Conservation (phyloP, 768 basidiomycete species). For the Hysterangium stoloniferum region DNA sequence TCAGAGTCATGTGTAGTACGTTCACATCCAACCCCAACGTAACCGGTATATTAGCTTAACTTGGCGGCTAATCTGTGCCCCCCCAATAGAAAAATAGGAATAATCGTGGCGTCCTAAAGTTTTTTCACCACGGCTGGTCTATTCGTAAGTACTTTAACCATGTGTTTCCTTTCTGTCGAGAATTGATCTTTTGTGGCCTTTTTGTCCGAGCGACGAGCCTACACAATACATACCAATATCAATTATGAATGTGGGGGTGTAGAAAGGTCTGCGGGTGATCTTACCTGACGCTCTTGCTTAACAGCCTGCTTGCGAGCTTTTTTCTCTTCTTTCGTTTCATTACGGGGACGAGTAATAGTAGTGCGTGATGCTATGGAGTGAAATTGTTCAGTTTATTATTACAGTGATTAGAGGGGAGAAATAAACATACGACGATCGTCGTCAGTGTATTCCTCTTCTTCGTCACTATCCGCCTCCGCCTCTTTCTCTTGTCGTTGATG, state of each 20-base stretch:
- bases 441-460: conserved; percentile 22
- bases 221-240: not conserved
- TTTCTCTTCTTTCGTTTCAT: conserved; percentile 72
- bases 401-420: not conserved
- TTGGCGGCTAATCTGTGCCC: too few relatives aligned
- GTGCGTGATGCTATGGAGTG: conserved; percentile 28
- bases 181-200: conserved; percentile 60
- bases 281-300: conserved; percentile 52
- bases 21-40: too few relatives aligned
- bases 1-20: too few relatives aligned
- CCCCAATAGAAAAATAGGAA: too few relatives aligned
- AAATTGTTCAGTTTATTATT: conserved; percentile 10
- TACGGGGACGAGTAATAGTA: conserved; percentile 61
- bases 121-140: conserved; percentile 42
- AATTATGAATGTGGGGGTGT: conserved; percentile 2
- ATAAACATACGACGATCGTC: conserved; percentile 12
- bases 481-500: conserved; percentile 20
- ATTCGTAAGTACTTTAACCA: conserved; percentile 41
- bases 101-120: too few relatives aligned
- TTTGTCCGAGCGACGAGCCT: conserved; percentile 53
- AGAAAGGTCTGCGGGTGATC: not conserved
- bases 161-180: conserved; percentile 51
- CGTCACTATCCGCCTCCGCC: conserved; percentile 24
- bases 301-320: conserved; percentile 62
- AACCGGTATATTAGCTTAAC: too few relatives aligned